These are phyloP conservation scores for Venturiaceae sp. DNA, from an alignment of 2,329 filamentous ascomycete genomes.

Conservation along the genomic window DNA sequence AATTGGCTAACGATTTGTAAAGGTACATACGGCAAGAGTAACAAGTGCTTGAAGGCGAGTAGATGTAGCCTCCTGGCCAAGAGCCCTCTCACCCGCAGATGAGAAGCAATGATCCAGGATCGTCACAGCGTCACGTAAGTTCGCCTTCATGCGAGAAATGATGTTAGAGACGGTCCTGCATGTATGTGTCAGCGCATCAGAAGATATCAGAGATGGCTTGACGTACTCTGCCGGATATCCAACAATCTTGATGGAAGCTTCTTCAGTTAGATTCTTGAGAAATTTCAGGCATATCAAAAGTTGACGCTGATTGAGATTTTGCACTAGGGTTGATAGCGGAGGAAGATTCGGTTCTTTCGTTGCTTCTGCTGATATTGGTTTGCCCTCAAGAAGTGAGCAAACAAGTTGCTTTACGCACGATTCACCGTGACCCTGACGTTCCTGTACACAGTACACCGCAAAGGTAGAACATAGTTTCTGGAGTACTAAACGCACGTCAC, in stretches of 20 bases:
- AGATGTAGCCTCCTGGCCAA: background rate
- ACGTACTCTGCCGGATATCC: background rate
- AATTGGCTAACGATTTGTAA: conserved; percentile 12
- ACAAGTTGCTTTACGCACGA: background rate
- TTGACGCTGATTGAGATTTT: background rate
- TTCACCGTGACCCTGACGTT: background rate
- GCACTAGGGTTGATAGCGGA: background rate
- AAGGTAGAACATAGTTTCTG: conserved; percentile 5
- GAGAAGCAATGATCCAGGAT: conserved; percentile 3
- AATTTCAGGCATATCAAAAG: background rate
- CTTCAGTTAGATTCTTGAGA: background rate
- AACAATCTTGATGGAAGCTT: background rate
- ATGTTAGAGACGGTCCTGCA: background rate
- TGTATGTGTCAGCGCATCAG: background rate
- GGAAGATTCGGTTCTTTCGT: background rate
- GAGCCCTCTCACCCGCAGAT: background rate
- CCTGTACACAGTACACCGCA: conserved; percentile 1
- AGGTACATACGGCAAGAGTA: conserved; percentile 21
- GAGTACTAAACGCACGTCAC: conserved; percentile 2
- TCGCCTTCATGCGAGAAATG: background rate
- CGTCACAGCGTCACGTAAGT: background rate
- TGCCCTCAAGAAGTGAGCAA: background rate
- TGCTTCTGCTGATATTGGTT: background rate
- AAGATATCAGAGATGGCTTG: too few relatives aligned
- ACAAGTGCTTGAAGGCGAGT: conserved; percentile 2